A percentile compares a stretch with the other conserved stretches of the same genome.
Conservation (phyloP, 208 protist genomes). For the Acanthamoeba sp. region DNA sequence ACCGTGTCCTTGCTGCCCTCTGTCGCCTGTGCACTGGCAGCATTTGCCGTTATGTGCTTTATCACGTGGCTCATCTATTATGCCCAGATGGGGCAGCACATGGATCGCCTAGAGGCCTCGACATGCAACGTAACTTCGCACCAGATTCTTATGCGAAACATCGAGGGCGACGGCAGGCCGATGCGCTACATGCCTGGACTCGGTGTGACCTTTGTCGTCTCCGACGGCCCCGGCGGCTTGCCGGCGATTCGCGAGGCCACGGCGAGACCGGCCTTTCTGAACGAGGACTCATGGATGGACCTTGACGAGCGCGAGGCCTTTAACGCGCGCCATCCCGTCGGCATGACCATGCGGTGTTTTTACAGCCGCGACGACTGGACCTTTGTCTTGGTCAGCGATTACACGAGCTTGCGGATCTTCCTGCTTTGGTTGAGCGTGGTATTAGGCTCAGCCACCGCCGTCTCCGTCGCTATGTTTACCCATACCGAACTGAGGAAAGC, state of each 20-base stretch:
- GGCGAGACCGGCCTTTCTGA: neutral
- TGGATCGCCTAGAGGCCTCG: neutral
- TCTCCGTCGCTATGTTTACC: neutral
- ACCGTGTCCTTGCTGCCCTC: too few relatives aligned
- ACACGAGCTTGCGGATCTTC: neutral
- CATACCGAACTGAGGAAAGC: too few relatives aligned
- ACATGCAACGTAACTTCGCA: conserved; percentile 21
- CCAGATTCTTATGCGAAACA: neutral
- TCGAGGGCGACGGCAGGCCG: neutral
- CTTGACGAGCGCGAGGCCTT: neutral
- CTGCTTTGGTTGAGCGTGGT: neutral
- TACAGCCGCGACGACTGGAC: neutral
- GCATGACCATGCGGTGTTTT: neutral
- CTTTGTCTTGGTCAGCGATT: neutral
- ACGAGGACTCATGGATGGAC: neutral
- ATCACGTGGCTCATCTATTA: too few relatives aligned
- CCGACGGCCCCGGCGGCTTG: neutral
- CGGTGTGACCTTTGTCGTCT: neutral
- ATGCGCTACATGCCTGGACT: neutral
- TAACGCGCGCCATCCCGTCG: neutral
- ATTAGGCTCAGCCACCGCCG: neutral
- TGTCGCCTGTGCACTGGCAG: too few relatives aligned
- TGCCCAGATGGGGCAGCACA: neutral
- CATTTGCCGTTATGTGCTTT: too few relatives aligned
- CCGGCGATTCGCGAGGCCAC: neutral